Base-by-base conservation (phyloP, 192 early-diverging fungal genomes). In the Umbelopsis vinacea region DNA sequence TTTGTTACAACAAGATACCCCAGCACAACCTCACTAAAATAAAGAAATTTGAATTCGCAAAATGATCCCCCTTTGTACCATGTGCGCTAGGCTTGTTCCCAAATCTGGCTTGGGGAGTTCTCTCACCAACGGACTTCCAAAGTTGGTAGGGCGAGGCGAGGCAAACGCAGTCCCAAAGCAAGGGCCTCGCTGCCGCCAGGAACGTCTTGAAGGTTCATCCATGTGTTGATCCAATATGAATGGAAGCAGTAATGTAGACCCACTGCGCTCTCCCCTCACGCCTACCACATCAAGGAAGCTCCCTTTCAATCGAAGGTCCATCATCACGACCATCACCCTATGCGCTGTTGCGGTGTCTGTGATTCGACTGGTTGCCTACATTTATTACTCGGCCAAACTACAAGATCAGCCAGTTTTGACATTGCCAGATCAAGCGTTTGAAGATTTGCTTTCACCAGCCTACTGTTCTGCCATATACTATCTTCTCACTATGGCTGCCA, bases 301-400 rank as follows among this genome's bases (percentile, higher is more conserved):
- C 5, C 17, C 14, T n/a, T 3, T 63, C 15, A 35, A 63, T 12
- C 57, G 57, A 63, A 63, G 33, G 11, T n/a, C 17, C 23, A 37
- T 63, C 33, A 37, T 63, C 10, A 35, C 26, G 38, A 17, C 17
- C 57, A 63, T 63, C 57, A 63, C 57, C 11, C 33, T 63, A 12
- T 29, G 29, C 3, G 57, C 57, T 17, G 57, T 63, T 17, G n/a
- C 26, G 4, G 33, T 63, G 11, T 63, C 57, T 63, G 57, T 63
- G 12, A 63, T 63, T 35, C 57, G 57, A 0, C 57, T 63, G 4
- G 57, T 29, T 19, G 26, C 57, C 57, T 63, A 63, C 57, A 63
- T 63, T 37, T 35, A 63, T 12, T 63, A 63, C 57, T 63, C 57
- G 57, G 57, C 57, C 17, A 29, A 63, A 19, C 57, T 63, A 17